A percentile compares a stretch with the other conserved stretches of the same genome.
phyloP scores from a whole-genome alignment of 2,329 filamentous ascomycete species.

The Fusarium tricinctum region DNA sequence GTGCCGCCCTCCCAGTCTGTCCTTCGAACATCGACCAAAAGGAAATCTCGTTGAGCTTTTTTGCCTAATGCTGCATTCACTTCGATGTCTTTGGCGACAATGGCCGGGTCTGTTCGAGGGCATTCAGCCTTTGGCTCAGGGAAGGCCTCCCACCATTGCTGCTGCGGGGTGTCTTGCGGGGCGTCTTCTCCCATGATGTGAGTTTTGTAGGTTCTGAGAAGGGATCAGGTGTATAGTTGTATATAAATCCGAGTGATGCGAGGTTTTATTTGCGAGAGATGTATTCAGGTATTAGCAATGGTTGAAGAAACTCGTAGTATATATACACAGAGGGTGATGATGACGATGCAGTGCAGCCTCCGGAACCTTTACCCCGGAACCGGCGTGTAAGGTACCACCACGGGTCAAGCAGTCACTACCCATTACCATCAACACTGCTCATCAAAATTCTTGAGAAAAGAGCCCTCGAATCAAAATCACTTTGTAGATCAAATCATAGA shows the following conservation, averaged over 20 bases:
- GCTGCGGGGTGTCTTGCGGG: conserved; percentile 45
- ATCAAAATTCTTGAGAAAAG: neutral
- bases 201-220: neutral
- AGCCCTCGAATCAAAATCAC: neutral
- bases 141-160: conserved; percentile 58
- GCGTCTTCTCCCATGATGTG: conserved; percentile 44
- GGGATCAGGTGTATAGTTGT: too few relatives aligned
- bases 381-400: neutral
- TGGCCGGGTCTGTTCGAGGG: conserved; percentile 56
- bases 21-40: conserved; percentile 68
- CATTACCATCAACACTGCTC: neutral
- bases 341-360: conserved; percentile 9
- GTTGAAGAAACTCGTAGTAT: neutral
- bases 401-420: conserved; percentile 4
- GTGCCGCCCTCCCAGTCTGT: conserved; percentile 72
- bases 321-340: conserved; percentile 2
- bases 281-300: neutral
- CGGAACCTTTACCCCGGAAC: conserved; percentile 28
- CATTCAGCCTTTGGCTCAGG: conserved; percentile 59
- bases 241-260: neutral
- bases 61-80: conserved; percentile 51
- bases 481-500: accelerated
- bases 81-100: conserved; percentile 60
- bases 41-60: conserved; percentile 54
- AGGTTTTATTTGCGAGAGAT: neutral